Conservation (phyloP, 108 stramenopile species). For the Cyclostephanos tholiformis region DNA sequence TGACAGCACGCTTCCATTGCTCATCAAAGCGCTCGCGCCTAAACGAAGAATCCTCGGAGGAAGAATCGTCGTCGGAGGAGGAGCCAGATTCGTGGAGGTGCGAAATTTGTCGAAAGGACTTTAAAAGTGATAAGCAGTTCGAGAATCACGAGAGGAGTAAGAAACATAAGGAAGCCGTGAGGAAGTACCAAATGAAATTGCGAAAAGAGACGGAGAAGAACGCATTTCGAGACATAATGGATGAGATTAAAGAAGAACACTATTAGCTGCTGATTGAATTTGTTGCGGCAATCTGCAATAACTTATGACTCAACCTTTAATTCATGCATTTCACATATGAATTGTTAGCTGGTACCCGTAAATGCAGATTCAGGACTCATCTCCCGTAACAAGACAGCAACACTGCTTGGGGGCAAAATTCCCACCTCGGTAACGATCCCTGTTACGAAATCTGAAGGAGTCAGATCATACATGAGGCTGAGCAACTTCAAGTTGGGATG, state of each 20-base stretch:
- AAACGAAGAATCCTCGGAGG: too few relatives aligned
- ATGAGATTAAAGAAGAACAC: conserved; percentile 16
- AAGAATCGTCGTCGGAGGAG: too few relatives aligned
- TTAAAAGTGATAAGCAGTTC: conserved; percentile 85
- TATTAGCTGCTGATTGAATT: not conserved
- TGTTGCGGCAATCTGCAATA: not conserved
- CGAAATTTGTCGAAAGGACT: conserved; percentile 82
- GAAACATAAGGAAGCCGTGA: conserved; percentile 83
- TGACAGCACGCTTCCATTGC: conserved; percentile 92
- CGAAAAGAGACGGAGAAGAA: conserved; percentile 47
- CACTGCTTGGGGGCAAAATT: conserved; percentile 95
- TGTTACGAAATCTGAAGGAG: conserved; percentile 93
- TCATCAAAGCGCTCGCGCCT: conserved; percentile 96
- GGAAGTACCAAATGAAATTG: conserved; percentile 66
- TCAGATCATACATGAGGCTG: conserved; percentile 96
- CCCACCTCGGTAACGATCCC: conserved; percentile 98
- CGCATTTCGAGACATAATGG: conserved; percentile 36
- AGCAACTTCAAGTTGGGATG: conserved; percentile 67
- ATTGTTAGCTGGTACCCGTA: conserved; percentile 23
- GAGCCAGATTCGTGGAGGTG: conserved; percentile 84
- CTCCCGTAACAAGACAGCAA: conserved; percentile 96
- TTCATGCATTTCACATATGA: not conserved
- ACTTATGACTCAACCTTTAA: not conserved
- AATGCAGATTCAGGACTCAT: conserved; percentile 68
- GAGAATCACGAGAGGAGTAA: conserved; percentile 88